Conservation (phyloP, 148 eudicot species). For the Fagopyrum esculentum region DNA sequence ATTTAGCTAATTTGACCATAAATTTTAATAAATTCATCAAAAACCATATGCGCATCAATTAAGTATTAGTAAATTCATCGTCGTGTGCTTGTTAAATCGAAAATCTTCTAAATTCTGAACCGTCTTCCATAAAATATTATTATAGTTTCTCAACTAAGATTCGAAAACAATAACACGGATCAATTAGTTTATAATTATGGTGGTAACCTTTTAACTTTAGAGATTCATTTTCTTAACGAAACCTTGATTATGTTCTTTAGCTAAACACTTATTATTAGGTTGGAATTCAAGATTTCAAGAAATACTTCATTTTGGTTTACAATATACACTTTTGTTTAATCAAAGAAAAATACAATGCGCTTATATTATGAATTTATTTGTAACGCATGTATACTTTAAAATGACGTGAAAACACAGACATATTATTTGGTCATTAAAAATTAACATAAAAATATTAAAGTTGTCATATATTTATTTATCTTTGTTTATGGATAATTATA, state of each 20-base stretch:
- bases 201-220: neutral
- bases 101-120: too few relatives aligned
- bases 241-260: neutral
- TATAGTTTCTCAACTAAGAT: too few relatives aligned
- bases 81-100: too few relatives aligned
- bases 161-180: too few relatives aligned
- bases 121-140: too few relatives aligned
- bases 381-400: too few relatives aligned
- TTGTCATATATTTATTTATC: neutral
- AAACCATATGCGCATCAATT: too few relatives aligned
- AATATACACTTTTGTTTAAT: neutral
- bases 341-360: neutral
- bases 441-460: neutral
- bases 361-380: too few relatives aligned
- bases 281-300: neutral
- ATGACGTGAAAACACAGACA: neutral
- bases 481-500: neutral
- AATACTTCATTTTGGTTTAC: neutral
- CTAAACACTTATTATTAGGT: neutral
- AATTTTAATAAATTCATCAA: too few relatives aligned
- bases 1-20: too few relatives aligned
- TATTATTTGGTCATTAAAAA: neutral
- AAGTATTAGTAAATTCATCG: too few relatives aligned
- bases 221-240: neutral
- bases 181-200: neutral